phyloP scores from a whole-genome alignment of 371 early-diverging fungal species.

The Syncephalastrum sp. region DNA sequence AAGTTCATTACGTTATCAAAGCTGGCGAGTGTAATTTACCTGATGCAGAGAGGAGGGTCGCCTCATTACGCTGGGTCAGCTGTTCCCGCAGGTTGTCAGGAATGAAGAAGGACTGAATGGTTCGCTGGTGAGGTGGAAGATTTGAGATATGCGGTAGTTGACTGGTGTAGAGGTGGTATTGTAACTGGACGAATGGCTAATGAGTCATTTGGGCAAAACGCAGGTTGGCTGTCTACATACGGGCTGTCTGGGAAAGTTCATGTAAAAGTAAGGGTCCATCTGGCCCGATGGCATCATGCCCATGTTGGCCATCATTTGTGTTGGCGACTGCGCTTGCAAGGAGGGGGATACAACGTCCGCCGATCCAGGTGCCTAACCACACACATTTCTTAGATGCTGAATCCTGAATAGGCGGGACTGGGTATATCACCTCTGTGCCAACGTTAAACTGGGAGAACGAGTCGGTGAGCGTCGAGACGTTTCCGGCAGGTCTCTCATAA shows the following conservation, averaged over 20 bases:
- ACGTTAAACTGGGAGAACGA: constrained; percentile 34
- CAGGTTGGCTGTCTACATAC: constrained; percentile 16
- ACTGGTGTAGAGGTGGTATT: constrained; percentile 76
- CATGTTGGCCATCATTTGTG: constrained; percentile 23
- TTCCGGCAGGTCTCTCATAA: too few species aligned
- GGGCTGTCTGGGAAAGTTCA: constrained; percentile 44
- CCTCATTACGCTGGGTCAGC: constrained; percentile 71
- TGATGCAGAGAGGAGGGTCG: constrained; percentile 57
- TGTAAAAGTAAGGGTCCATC: constrained; percentile 41
- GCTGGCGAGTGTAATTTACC: constrained; percentile 26
- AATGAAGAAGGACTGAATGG: constrained; percentile 80
- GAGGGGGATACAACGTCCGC: neutral
- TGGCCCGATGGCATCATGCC: constrained; percentile 23
- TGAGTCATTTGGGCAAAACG: constrained; percentile 2
- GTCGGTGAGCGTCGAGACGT: constrained; percentile 17
- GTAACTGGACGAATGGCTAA: constrained; percentile 43
- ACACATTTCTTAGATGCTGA: neutral
- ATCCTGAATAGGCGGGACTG: neutral
- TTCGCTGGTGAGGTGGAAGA: constrained; percentile 70
- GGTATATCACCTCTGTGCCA: constrained; percentile 12
- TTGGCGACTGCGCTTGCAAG: constrained; percentile 8
- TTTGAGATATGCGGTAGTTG: constrained; percentile 73
- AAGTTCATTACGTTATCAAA: neutral
- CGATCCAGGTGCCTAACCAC: neutral
- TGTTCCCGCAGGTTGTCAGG: constrained; percentile 80